Conservation (phyloP, 2,329 filamentous ascomycete species). For the Phoma sp. region DNA sequence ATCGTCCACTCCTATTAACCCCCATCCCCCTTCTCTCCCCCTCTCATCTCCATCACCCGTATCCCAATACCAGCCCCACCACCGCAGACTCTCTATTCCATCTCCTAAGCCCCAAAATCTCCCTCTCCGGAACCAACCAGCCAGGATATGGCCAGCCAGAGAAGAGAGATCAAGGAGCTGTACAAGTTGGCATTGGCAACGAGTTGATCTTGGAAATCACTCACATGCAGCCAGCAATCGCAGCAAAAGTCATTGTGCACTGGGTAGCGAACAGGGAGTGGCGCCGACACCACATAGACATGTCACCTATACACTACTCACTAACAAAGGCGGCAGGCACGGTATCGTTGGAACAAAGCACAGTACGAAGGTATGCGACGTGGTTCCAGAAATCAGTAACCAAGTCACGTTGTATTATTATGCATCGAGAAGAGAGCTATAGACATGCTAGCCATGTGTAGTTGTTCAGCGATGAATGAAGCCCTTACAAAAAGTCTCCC, state of each 20-base stretch:
- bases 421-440: slow-evolving; percentile 24
- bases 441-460: slow-evolving; percentile 19
- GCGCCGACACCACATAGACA: neutral
- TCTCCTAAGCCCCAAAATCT: too few relatives aligned
- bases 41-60: too few relatives aligned
- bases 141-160: too few relatives aligned
- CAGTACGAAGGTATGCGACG: neutral
- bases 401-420: slow-evolving; percentile 23
- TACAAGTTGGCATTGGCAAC: too few relatives aligned
- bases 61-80: too few relatives aligned
- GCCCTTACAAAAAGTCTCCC: slow-evolving; percentile 13
- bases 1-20: too few relatives aligned
- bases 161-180: too few relatives aligned
- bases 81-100: too few relatives aligned
- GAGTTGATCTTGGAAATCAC: too few relatives aligned
- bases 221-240: neutral
- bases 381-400: slow-evolving; percentile 1
- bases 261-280: neutral
- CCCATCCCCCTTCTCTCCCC: too few relatives aligned
- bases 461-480: slow-evolving; percentile 19
- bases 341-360: neutral
- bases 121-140: too few relatives aligned
- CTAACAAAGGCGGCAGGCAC: neutral
- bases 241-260: neutral
- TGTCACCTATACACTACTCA: neutral